Percentiles rank a stretch among this genome's conserved stretches.
Evolutionary conservation across 2,329 filamentous ascomycete species (phyloP).

Genomic region (Fusarium incarnatum): DNA sequence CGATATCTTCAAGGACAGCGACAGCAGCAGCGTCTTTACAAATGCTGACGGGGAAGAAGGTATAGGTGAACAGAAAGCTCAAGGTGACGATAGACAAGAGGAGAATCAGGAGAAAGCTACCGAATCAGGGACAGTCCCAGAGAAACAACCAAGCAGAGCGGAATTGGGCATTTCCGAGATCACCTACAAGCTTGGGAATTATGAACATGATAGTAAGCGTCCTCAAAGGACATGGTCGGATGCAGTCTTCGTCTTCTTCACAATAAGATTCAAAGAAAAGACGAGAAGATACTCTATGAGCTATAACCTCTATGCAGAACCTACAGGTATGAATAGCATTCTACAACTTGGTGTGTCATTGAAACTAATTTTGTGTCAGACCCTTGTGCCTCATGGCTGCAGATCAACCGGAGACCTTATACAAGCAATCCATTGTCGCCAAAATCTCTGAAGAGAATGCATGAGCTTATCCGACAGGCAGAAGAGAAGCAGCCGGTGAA

Average conservation of each 20-base stretch:
- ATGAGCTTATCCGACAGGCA: not conserved
- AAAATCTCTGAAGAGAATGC: accelerated
- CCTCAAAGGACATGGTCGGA: not conserved
- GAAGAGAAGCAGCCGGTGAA: accelerated
- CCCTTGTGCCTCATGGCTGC: not conserved
- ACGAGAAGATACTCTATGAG: not conserved
- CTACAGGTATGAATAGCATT: not conserved
- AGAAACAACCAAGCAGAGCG: not conserved
- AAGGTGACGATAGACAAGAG: not conserved
- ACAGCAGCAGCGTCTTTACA: not conserved
- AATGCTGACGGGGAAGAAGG: not conserved
- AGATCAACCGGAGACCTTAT: not conserved
- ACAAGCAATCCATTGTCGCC: not conserved
- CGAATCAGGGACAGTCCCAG: not conserved
- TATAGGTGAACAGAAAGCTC: not conserved
- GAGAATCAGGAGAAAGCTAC: not conserved
- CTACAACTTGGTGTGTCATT: accelerated
- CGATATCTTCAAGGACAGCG: not conserved
- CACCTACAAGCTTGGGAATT: not conserved
- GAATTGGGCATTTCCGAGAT: not conserved
- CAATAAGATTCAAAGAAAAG: accelerated
- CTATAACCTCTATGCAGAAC: not conserved
- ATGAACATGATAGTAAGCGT: not conserved
- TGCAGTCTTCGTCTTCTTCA: not conserved
- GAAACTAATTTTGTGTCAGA: not conserved